phyloP scores from a whole-genome alignment of 1,284 basidiomycete genomes.

The Ceratobasidium sp. region DNA sequence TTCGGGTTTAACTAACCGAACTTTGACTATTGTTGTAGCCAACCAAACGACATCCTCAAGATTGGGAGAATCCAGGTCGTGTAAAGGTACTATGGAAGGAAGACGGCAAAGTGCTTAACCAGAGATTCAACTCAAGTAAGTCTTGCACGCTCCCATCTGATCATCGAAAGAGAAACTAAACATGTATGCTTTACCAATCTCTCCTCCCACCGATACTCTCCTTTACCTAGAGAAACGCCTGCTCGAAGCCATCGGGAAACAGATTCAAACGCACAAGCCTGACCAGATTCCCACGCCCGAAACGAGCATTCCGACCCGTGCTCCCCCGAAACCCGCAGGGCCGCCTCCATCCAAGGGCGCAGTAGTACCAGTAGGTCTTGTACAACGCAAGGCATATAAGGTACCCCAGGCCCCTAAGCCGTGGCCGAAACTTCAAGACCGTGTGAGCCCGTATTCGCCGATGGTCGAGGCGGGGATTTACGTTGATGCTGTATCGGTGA shows the following conservation, averaged over 20 bases:
- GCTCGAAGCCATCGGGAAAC: conserved; percentile 76
- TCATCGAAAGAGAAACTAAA: too few relatives aligned
- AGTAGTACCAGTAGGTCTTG: neutral
- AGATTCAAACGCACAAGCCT: conserved; percentile 79
- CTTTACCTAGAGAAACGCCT: conserved; percentile 83
- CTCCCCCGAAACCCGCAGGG: conserved; percentile 27
- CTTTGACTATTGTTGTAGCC: conserved; percentile 52
- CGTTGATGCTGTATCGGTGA: conserved; percentile 50
- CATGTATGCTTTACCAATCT: conserved; percentile 33
- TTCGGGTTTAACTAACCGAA: conserved; percentile 3
- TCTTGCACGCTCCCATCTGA: conserved; percentile 46
- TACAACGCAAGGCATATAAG: conserved; percentile 37
- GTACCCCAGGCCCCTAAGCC: conserved; percentile 35
- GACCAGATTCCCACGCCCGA: conserved; percentile 68
- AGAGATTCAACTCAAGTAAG: conserved; percentile 82
- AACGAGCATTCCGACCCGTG: conserved; percentile 33
- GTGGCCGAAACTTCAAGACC: conserved; percentile 49
- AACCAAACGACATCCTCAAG: conserved; percentile 88
- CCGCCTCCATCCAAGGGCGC: conserved; percentile 18
- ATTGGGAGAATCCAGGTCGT: conserved; percentile 96
- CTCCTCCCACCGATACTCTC: too few relatives aligned
- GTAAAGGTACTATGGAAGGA: conserved; percentile 92
- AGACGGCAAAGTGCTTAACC: conserved; percentile 77
- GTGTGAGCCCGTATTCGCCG: conserved; percentile 48
- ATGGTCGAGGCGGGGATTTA: conserved; percentile 33